Percentiles rank a stretch among this genome's conserved stretches.
phyloP scores from a whole-genome alignment of 768 basidiomycete species.

The Podaxis sp. region DNA sequence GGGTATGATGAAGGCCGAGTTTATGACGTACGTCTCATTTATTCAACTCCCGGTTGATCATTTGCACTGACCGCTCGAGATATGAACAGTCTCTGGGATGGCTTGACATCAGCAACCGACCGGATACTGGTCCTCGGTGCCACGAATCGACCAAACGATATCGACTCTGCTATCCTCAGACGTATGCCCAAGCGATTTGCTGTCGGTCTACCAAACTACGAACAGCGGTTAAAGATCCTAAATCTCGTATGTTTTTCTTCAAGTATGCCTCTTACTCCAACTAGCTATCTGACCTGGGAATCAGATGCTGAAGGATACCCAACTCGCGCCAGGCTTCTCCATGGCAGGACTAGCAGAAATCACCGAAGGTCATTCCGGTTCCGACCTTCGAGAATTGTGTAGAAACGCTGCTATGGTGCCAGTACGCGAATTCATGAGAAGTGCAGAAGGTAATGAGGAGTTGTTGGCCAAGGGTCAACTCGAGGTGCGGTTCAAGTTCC shows the following conservation, averaged over 20 bases:
- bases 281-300: not conserved
- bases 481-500: slow-evolving; percentile 29
- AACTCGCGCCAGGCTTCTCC: slow-evolving; percentile 59
- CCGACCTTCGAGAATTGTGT: slow-evolving; percentile 90
- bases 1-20: slow-evolving; percentile 97
- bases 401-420: slow-evolving; percentile 93
- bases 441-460: slow-evolving; percentile 38
- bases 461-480: slow-evolving; percentile 48
- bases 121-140: slow-evolving; percentile 91
- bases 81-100: slow-evolving; percentile 83
- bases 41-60: not conserved
- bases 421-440: slow-evolving; percentile 78
- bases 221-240: slow-evolving; percentile 85
- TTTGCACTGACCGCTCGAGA: not conserved
- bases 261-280: not conserved
- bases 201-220: slow-evolving; percentile 71
- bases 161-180: slow-evolving; percentile 81
- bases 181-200: slow-evolving; percentile 99
- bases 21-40: slow-evolving; percentile 70
- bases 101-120: slow-evolving; percentile 76
- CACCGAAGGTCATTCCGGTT: slow-evolving; percentile 80
- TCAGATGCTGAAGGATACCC: slow-evolving; percentile 88
- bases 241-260: slow-evolving; percentile 50
- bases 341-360: slow-evolving; percentile 60
- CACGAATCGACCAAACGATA: slow-evolving; percentile 93